These are phyloP conservation scores for Aegilops sharonensis DNA, from an alignment of 176 grass and related monocot species.

Conservation along the genomic window DNA sequence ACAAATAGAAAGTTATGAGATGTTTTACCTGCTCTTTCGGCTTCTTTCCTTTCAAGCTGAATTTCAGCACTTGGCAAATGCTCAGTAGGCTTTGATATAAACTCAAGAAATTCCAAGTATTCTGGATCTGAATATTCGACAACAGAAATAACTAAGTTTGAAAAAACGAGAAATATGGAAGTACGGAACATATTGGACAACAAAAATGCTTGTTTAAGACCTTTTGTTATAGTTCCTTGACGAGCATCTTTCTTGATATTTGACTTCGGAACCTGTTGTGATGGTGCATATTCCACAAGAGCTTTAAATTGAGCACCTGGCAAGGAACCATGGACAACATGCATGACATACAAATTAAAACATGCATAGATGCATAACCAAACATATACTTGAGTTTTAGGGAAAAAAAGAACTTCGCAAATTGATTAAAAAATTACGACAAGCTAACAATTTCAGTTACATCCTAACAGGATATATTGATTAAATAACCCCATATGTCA, in stretches of 20 bases:
- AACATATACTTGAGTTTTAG: neutral
- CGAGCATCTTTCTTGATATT: constrained; percentile 84
- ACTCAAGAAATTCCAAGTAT: constrained; percentile 89
- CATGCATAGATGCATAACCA: constrained; percentile 2
- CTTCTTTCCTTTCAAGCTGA: constrained; percentile 98
- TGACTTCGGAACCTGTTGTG: constrained; percentile 71
- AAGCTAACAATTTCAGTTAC: neutral
- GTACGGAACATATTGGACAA: neutral
- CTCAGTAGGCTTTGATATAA: constrained; percentile 79
- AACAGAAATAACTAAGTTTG: constrained; percentile 13
- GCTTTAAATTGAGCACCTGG: constrained; percentile 96
- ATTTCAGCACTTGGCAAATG: constrained; percentile 98
- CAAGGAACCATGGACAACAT: constrained; percentile 22
- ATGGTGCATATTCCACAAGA: constrained; percentile 89
- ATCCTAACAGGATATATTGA: constrained; percentile 5
- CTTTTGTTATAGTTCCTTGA: constrained; percentile 88
- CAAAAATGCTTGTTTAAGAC: constrained; percentile 26
- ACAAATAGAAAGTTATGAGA: constrained; percentile 5
- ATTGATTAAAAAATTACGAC: neutral
- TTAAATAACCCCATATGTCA: constrained; percentile 1
- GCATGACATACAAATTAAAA: constrained; percentile 26
- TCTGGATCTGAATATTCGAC: constrained; percentile 68
- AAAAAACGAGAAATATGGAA: constrained; percentile 28
- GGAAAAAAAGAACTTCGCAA: neutral
- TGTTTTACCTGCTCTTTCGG: constrained; percentile 83